Conservation (phyloP, 148 eudicot genomes). For the Chenopodium quinoa region DNA sequence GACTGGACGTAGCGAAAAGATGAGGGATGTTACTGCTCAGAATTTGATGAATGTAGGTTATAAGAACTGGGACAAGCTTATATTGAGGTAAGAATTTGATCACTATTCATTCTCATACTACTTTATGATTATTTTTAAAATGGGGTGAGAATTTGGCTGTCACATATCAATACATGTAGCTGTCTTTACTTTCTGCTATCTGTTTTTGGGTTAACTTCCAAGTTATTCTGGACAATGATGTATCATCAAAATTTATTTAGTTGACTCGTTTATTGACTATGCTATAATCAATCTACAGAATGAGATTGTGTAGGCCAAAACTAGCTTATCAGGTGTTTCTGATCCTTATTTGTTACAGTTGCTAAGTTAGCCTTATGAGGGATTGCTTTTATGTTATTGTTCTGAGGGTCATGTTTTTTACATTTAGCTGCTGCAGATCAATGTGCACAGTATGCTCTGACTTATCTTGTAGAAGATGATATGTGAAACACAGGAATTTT, state of each 20-base stretch:
- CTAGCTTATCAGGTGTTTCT: too few species aligned
- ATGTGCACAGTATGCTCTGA: too few species aligned
- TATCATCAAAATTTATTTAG: not conserved
- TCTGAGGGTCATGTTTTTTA: not conserved
- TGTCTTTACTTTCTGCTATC: not conserved
- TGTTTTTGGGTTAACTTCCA: too few species aligned
- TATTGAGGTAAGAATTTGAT: conserved; percentile 55
- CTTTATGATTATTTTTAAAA: not conserved
- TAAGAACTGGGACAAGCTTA: conserved; percentile 70
- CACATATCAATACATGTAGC: not conserved
- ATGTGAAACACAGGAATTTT: too few species aligned
- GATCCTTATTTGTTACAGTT: too few species aligned
- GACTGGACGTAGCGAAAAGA: conserved; percentile 72
- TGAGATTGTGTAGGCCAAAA: not conserved
- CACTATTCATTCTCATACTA: not conserved
- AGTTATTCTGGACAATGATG: not conserved
- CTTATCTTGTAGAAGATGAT: too few species aligned
- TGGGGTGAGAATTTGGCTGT: not conserved
- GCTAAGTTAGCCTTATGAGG: too few species aligned
- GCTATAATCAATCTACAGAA: not conserved
- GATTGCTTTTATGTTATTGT: too few species aligned
- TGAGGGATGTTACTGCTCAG: conserved; percentile 55
- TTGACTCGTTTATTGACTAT: too few species aligned
- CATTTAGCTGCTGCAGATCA: too few species aligned
- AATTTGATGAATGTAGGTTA: conserved; percentile 75